Conservation (phyloP, 208 protist species). For the Wallacemonas sp. region DNA sequence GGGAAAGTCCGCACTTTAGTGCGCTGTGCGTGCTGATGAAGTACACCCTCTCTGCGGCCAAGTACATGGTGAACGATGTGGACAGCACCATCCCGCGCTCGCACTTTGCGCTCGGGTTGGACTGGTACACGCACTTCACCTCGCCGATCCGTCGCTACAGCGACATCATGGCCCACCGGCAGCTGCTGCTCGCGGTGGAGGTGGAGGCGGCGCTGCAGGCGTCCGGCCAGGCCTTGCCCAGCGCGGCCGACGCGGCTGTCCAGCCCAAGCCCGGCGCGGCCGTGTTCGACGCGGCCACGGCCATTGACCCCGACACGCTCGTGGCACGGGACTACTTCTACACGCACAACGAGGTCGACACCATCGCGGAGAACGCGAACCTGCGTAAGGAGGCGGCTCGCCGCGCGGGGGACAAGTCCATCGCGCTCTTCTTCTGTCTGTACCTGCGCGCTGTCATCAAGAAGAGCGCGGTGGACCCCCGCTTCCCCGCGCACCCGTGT, state of each 20-base stretch:
- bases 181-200: constrained; percentile 80
- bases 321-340: constrained; percentile 41
- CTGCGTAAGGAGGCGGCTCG: constrained; percentile 54
- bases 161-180: constrained; percentile 93
- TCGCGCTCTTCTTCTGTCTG: constrained; percentile 66
- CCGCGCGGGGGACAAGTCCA: constrained; percentile 54
- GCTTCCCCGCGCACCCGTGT: constrained; percentile 17
- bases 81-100: constrained; percentile 28
- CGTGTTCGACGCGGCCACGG: constrained; percentile 22
- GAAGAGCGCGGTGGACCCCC: constrained; percentile 23
- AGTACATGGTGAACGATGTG: constrained; percentile 81
- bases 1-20: constrained; percentile 36
- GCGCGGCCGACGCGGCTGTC: constrained; percentile 16
- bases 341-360: constrained; percentile 48
- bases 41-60: constrained; percentile 66
- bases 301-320: constrained; percentile 48
- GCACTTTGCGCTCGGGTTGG: constrained; percentile 90
- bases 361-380: constrained; percentile 61
- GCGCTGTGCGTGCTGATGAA: constrained; percentile 72
- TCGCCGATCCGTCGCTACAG: constrained; percentile 94
- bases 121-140: constrained; percentile 95
- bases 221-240: constrained; percentile 19
- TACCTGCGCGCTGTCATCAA: constrained; percentile 72
- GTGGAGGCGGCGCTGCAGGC: constrained; percentile 65
- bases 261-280: constrained; percentile 16